Percentiles rank a stretch among this genome's conserved stretches.
These are phyloP conservation scores for Dactylella cylindrospora DNA, from an alignment of 2,329 filamentous ascomycete genomes.

Conservation along the genomic window DNA sequence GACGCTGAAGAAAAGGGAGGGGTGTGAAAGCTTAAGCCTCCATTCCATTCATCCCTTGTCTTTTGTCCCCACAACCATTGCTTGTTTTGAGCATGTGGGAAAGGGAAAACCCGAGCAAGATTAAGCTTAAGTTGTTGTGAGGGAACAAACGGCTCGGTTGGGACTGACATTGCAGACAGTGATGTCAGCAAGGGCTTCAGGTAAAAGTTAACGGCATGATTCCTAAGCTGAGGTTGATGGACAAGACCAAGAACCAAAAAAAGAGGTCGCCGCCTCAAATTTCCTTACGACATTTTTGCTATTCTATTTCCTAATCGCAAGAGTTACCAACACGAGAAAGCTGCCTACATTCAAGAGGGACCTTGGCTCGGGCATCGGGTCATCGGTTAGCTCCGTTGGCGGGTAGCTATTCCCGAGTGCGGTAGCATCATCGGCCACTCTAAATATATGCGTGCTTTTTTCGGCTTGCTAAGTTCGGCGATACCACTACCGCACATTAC, in stretches of 20 bases:
- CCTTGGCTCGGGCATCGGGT: not conserved
- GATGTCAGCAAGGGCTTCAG: slow-evolving; percentile 39
- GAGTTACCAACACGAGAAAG: not conserved
- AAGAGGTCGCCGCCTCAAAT: slow-evolving; percentile 25
- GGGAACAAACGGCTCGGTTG: slow-evolving; percentile 8
- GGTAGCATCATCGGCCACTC: slow-evolving; percentile 2
- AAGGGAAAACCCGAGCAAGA: slow-evolving; percentile 22
- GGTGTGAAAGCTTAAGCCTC: slow-evolving; percentile 45
- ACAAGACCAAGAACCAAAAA: too few relatives aligned
- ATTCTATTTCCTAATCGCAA: slow-evolving; percentile 5
- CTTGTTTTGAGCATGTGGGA: slow-evolving; percentile 41
- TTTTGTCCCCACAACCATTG: slow-evolving; percentile 26
- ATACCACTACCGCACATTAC: too few relatives aligned
- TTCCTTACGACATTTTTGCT: not conserved
- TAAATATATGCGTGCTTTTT: too few relatives aligned
- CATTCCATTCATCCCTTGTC: slow-evolving; percentile 17
- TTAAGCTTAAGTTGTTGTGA: too few relatives aligned
- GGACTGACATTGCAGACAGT: slow-evolving; percentile 13
- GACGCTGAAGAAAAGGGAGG: too few relatives aligned
- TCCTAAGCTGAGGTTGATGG: slow-evolving; percentile 35
- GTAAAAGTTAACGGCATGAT: slow-evolving; percentile 26
- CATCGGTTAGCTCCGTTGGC: slow-evolving; percentile 15
- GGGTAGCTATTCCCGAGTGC: slow-evolving; percentile 19
- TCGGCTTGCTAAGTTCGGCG: too few relatives aligned
- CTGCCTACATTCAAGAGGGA: not conserved